A percentile compares a stretch with the other conserved stretches of the same genome.
Conservation (phyloP, 805 yeast genomes). For the Wickerhamomyces strasburgensis region DNA sequence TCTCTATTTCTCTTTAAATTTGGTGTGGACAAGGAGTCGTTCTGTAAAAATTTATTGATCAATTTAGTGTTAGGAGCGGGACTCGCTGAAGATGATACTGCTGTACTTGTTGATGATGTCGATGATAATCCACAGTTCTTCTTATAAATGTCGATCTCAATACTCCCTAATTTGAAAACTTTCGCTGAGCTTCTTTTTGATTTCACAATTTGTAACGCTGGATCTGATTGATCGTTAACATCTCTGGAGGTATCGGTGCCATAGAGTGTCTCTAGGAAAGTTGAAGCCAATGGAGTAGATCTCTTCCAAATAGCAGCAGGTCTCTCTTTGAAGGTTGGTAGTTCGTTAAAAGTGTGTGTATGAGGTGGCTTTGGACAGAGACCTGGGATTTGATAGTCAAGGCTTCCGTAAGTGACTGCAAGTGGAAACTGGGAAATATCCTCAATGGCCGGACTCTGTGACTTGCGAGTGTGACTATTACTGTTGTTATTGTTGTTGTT, state of each 20-base stretch:
- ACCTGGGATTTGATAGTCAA: slow-evolving; percentile 16
- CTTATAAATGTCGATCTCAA: slow-evolving; percentile 14
- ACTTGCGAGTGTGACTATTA: slow-evolving; percentile 1
- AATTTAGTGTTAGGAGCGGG: slow-evolving; percentile 11
- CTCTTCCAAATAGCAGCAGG: slow-evolving; percentile 11
- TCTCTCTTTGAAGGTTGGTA: slow-evolving; percentile 14
- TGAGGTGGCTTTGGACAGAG: background rate
- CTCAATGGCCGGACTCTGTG: slow-evolving; percentile 4
- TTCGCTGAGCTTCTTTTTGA: slow-evolving; percentile 10
- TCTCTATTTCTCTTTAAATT: slow-evolving; percentile 27
- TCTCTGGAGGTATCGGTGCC: slow-evolving; percentile 1
- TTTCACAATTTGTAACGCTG: slow-evolving; percentile 10
- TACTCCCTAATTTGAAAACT: slow-evolving; percentile 15
- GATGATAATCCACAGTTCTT: slow-evolving; percentile 6
- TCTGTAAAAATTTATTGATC: background rate
- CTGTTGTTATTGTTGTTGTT: slow-evolving; percentile 2
- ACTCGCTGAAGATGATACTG: no score
- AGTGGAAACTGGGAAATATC: slow-evolving; percentile 13
- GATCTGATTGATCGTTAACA: slow-evolving; percentile 7
- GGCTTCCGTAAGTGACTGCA: slow-evolving; percentile 9
- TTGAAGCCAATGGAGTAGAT: slow-evolving; percentile 8
- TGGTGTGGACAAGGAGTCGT: slow-evolving; percentile 7
- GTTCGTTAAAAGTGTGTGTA: slow-evolving; percentile 8
- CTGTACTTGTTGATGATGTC: no score
- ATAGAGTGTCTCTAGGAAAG: slow-evolving; percentile 6